Percentiles rank a stretch among this genome's conserved stretches.
Conservation (phyloP, 805 yeast genomes). For the Kluyveromyces lactis region DNA sequence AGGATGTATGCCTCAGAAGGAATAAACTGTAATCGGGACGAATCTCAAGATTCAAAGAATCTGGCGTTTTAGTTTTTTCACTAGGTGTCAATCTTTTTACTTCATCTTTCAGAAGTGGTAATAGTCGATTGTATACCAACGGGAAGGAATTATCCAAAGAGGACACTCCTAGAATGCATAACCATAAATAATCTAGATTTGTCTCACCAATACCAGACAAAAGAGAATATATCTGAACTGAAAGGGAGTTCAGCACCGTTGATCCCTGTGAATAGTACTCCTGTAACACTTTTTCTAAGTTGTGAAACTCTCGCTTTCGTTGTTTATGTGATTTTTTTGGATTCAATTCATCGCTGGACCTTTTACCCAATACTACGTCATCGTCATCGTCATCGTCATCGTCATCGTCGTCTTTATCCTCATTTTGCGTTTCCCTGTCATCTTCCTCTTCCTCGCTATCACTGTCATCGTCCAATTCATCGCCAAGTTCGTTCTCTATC, state of each 20-base stretch:
- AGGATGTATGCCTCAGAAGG: constrained; percentile 83
- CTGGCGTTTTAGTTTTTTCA: constrained; percentile 31
- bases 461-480: constrained; percentile 32
- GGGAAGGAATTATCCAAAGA: constrained; percentile 71
- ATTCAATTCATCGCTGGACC: constrained; percentile 17
- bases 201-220: constrained; percentile 80
- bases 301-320: constrained; percentile 35
- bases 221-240: constrained; percentile 74
- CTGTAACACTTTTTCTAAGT: constrained; percentile 52
- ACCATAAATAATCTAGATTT: constrained; percentile 62
- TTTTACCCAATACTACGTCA: constrained; percentile 15
- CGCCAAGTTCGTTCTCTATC: constrained; percentile 32
- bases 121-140: constrained; percentile 59
- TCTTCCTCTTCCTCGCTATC: constrained; percentile 30
- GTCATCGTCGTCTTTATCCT: constrained; percentile 24
- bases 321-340: constrained; percentile 28
- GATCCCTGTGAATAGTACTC: constrained; percentile 81
- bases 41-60: constrained; percentile 42
- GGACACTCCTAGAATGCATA: constrained; percentile 80
- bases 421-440: constrained; percentile 25
- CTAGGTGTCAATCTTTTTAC: constrained; percentile 57
- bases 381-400: constrained; percentile 27
- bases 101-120: constrained; percentile 74
- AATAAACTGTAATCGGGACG: constrained; percentile 84
- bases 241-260: constrained; percentile 60